Base-by-base conservation (phyloP, 768 basidiomycete species). In the Tylopilus sp. region DNA sequence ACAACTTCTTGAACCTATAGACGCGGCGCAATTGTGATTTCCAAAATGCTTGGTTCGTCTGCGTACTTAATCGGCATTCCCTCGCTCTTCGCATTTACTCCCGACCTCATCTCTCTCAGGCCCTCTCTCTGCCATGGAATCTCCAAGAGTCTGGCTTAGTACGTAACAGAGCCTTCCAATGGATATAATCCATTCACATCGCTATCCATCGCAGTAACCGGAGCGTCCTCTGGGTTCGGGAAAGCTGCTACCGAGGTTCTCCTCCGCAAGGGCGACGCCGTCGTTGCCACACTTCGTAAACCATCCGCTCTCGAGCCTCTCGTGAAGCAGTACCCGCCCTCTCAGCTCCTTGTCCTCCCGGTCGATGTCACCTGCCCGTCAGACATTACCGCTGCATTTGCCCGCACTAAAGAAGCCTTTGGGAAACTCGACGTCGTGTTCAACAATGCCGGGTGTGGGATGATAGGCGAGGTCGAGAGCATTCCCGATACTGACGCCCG, bases 391-490 rank as follows among this genome's bases (percentile, higher is more conserved):
- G 55, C 57, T 2, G 75, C 71, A 0, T 78, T 79, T 49, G 45
- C 53, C 0, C 50, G 53, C 9, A 66, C 70, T 0, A 63, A 66
- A 37, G 60, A 64, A 12, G 54, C 55, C 7, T 77, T 77, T 59
- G 72, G 73, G 3, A 55, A 72, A 14, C 61, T 77, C 25, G 77
- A 78, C 52, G 72, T 77, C 44, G 76, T 78, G 5, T 72, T 72
- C 62, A 76, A 71, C 62, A 79, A 78, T 56, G 76, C 77, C 50
- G 65, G 57, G 33, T 65, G 60, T 25, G 58, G 42, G 0, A 37
- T 71, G 9, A 26, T 70, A 1, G 64, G 63, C 8, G 72, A 76
- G 40, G 59, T 70, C 24, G 76, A 77, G 58, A 65, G 57, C 19
- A 67, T 64, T 13, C 55, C 68, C 3, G 67, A 69, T 6, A 58